These are phyloP conservation scores for Alternaria tenuissima DNA, from an alignment of 2,329 filamentous ascomycete genomes.

Conservation along the genomic window DNA sequence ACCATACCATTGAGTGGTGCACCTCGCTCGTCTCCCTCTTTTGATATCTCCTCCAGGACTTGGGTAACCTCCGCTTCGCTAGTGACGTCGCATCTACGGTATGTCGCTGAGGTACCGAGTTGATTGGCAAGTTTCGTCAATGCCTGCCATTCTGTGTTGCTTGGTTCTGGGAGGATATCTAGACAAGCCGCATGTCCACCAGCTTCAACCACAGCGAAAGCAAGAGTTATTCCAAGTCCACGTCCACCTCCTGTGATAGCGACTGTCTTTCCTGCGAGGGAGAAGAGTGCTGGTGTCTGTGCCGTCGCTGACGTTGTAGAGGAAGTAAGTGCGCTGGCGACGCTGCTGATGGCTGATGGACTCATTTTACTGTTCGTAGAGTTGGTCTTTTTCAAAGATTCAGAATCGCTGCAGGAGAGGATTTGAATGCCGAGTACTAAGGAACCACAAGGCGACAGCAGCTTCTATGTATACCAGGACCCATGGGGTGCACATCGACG, in stretches of 20 bases:
- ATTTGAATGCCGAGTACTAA: not conserved
- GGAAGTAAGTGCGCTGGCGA: constrained; percentile 4
- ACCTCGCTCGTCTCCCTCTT: constrained; percentile 40
- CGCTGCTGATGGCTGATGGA: constrained; percentile 2
- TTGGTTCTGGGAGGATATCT: constrained; percentile 54
- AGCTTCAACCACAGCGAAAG: constrained; percentile 59
- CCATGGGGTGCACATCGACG: not conserved
- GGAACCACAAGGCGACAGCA: not conserved
- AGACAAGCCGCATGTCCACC: constrained; percentile 61
- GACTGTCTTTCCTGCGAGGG: constrained; percentile 47
- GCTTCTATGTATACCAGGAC: not conserved
- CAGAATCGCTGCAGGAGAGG: not conserved
- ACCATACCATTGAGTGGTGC: constrained; percentile 53
- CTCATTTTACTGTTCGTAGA: not conserved
- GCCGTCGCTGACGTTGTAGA: not conserved
- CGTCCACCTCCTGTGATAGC: constrained; percentile 62
- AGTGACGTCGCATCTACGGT: constrained; percentile 59
- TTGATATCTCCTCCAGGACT: constrained; percentile 51
- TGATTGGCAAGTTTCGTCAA: constrained; percentile 55
- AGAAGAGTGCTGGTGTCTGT: constrained; percentile 15
- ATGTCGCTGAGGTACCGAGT: constrained; percentile 49
- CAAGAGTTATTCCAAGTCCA: constrained; percentile 61
- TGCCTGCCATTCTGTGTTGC: constrained; percentile 52
- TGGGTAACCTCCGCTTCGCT: constrained; percentile 52
- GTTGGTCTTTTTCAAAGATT: not conserved